Conservation (phyloP, 1,139 yeast species). For the Candida mesenterica region DNA sequence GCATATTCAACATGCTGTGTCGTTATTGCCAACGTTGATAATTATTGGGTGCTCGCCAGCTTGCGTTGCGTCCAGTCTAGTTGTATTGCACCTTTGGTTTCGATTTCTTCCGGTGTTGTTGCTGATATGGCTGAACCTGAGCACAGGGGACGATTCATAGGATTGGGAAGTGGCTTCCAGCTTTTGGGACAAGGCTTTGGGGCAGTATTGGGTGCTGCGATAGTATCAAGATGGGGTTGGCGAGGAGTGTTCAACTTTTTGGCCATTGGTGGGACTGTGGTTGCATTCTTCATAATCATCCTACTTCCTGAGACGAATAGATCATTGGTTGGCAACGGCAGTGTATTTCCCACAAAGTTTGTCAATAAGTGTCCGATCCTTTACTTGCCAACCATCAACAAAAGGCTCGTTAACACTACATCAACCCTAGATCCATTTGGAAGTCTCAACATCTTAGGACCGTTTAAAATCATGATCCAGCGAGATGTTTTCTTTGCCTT, state of each 20-base stretch:
- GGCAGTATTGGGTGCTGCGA: slow-evolving; percentile 74
- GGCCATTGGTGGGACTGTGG: slow-evolving; percentile 55
- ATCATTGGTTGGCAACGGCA: slow-evolving; percentile 65
- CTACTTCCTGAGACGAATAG: slow-evolving; percentile 73
- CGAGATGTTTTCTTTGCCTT: slow-evolving; percentile 27
- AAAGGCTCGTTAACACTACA: slow-evolving; percentile 14
- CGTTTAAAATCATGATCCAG: slow-evolving; percentile 40
- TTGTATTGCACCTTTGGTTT: slow-evolving; percentile 68
- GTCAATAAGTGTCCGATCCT: slow-evolving; percentile 46
- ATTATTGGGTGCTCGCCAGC: slow-evolving; percentile 33
- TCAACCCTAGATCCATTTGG: slow-evolving; percentile 5
- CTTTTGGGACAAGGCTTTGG: slow-evolving; percentile 64
- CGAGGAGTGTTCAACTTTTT: slow-evolving; percentile 75
- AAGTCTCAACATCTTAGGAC: slow-evolving; percentile 40
- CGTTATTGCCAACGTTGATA: slow-evolving; percentile 24
- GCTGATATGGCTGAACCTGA: slow-evolving; percentile 63
- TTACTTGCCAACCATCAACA: slow-evolving; percentile 16
- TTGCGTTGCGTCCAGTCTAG: slow-evolving; percentile 68
- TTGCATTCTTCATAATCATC: slow-evolving; percentile 35
- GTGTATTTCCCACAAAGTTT: slow-evolving; percentile 40
- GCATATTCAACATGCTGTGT: slow-evolving; percentile 22
- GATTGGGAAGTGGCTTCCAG: slow-evolving; percentile 57
- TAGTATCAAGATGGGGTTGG: slow-evolving; percentile 65
- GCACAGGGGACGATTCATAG: slow-evolving; percentile 70
- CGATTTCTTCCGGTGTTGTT: slow-evolving; percentile 63